A percentile compares a stretch with the other conserved stretches of the same genome.
phyloP scores from a whole-genome alignment of 2,329 filamentous ascomycete species.

The Fusarium armeniacum region DNA sequence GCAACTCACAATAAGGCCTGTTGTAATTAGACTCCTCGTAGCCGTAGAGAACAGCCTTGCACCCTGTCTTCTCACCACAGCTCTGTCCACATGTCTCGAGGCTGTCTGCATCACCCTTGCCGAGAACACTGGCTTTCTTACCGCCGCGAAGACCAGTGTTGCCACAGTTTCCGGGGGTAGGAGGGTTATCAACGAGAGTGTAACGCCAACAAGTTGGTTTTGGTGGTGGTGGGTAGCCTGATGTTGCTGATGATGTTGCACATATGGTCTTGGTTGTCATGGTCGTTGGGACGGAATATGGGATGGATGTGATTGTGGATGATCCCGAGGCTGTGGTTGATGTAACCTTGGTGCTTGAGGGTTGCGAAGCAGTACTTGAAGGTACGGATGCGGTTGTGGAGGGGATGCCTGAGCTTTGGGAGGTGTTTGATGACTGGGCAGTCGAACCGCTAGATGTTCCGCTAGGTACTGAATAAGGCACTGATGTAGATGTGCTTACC shows the following conservation, averaged over 20 bases:
- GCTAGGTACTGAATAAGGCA: neutral
- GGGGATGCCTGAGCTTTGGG: constrained; percentile 1
- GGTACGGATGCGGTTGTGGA: neutral
- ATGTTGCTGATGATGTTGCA: constrained; percentile 4
- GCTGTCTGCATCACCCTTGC: constrained; percentile 31
- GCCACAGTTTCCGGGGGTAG: constrained; percentile 17
- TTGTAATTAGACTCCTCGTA: constrained; percentile 32
- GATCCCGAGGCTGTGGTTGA: constrained; percentile 2
- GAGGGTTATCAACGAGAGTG: constrained; percentile 25
- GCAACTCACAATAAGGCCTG: constrained; percentile 34
- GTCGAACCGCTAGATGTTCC: neutral
- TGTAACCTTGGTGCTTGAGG: neutral
- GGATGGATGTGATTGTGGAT: constrained; percentile 8
- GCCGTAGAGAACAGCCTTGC: constrained; percentile 31
- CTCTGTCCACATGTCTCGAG: constrained; percentile 37
- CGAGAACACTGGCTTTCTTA: constrained; percentile 29
- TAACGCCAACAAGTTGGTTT: constrained; percentile 38
- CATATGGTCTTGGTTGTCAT: constrained; percentile 8
- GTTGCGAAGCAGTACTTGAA: constrained; percentile 4
- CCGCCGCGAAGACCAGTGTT: constrained; percentile 23
- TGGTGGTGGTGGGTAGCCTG: constrained; percentile 12
- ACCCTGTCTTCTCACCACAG: constrained; percentile 22
- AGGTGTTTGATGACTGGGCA: neutral
- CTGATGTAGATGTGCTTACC: neutral
- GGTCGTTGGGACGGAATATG: neutral